These are phyloP conservation scores for Euryodendron excelsum DNA, from an alignment of 148 eudicot species.

Conservation along the genomic window DNA sequence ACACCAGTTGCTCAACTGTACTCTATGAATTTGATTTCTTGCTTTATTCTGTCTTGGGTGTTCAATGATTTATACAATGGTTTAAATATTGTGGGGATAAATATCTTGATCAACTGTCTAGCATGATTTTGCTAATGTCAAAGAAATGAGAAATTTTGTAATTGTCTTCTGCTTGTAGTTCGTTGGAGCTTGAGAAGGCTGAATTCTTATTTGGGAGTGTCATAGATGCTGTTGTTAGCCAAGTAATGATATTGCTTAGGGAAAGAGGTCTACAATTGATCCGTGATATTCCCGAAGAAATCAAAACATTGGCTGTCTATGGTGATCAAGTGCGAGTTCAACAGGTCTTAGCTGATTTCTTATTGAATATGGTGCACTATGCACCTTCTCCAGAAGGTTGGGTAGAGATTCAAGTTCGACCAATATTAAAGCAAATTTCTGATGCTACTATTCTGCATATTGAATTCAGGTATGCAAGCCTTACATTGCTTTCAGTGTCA, in stretches of 20 bases:
- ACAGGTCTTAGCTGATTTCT: slow-evolving; percentile 74
- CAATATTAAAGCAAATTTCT: slow-evolving; percentile 57
- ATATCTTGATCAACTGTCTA: background rate
- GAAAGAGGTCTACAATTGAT: slow-evolving; percentile 83
- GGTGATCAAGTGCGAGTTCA: slow-evolving; percentile 91
- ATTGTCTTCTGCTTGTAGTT: slow-evolving; percentile 30
- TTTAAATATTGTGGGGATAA: background rate
- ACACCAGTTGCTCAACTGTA: no score
- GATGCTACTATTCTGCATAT: slow-evolving; percentile 50
- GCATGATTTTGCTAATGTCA: background rate
- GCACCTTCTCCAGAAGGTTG: slow-evolving; percentile 92
- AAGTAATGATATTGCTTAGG: slow-evolving; percentile 68
- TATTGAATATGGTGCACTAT: slow-evolving; percentile 73
- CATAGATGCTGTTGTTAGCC: slow-evolving; percentile 88
- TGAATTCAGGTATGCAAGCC: slow-evolving; percentile 65
- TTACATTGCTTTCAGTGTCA: background rate
- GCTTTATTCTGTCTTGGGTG: background rate
- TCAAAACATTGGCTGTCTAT: slow-evolving; percentile 60
- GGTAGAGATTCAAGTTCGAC: slow-evolving; percentile 82
- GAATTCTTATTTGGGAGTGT: slow-evolving; percentile 78
- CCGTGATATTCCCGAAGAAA: slow-evolving; percentile 85
- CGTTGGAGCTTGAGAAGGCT: slow-evolving; percentile 61
- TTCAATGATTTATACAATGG: background rate
- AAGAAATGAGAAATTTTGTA: background rate
- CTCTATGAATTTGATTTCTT: background rate